Evolutionary conservation across 2,329 filamentous ascomycete species (phyloP).

Genomic region (Blastomyces parvus): DNA sequence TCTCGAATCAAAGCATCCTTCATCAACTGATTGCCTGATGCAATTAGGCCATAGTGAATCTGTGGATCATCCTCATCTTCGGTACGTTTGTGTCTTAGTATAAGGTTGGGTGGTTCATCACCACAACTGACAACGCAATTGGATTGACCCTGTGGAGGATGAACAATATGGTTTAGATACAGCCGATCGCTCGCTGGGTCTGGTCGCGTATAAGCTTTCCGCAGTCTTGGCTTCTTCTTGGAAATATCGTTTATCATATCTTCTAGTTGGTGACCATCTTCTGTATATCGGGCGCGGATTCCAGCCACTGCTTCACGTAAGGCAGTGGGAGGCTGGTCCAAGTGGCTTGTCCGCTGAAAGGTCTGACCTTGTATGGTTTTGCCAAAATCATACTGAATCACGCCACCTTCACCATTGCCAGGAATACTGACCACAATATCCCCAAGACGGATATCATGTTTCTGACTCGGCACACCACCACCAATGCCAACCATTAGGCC

Average conservation of each 20-base stretch:
- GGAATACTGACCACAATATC: conserved; percentile 12
- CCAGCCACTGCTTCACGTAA: too few relatives aligned
- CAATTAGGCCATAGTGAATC: conserved; percentile 22
- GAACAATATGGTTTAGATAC: not conserved
- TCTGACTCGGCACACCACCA: too few relatives aligned
- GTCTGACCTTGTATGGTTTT: conserved; percentile 17
- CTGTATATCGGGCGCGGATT: too few relatives aligned
- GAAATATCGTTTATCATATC: too few relatives aligned
- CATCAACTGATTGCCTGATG: conserved; percentile 21
- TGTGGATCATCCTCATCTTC: conserved; percentile 10
- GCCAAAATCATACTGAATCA: conserved; percentile 25
- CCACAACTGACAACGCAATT: not conserved
- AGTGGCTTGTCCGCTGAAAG: conserved; percentile 15
- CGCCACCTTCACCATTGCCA: conserved; percentile 14
- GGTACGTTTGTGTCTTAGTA: conserved; percentile 7
- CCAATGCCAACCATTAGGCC: too few relatives aligned
- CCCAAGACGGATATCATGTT: too few relatives aligned
- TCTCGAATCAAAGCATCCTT: conserved; percentile 13
- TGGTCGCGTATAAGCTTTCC: too few relatives aligned
- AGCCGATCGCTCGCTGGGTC: too few relatives aligned
- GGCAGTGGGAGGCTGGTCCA: too few relatives aligned
- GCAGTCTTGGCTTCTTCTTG: too few relatives aligned
- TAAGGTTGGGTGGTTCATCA: conserved; percentile 14
- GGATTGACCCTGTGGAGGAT: not conserved
- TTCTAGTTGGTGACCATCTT: too few relatives aligned